Evolutionary conservation across 768 basidiomycete species (phyloP), one percentile per base, ranked within the genome.

Genomic region (Obba rivulosa): DNA sequence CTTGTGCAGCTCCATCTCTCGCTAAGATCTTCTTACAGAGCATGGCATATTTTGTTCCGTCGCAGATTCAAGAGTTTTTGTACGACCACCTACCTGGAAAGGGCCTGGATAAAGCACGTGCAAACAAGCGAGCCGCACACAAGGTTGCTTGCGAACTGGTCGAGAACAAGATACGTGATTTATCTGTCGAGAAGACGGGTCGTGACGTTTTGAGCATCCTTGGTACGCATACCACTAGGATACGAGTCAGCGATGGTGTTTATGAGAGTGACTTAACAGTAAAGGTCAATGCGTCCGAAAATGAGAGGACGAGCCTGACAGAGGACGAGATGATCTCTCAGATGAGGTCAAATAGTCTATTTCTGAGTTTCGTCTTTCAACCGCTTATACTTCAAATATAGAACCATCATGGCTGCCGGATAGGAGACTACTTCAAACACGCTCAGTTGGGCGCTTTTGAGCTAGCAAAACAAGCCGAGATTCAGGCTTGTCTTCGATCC

Each of bases 371-470:
- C n/a, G n/a, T n/a, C n/a, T n/a, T n/a, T n/a, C n/a, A n/a, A n/a
- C n/a, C n/a, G n/a, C n/a, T 41, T 16, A 34, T 35, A 1, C 8
- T 3, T n/a, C 5, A 14, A 5, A 2, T 42, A 8, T 39, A 61
- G 60, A 22, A 62, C 60, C 9, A 56, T 65, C 42, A 58, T 68
- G 34, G 50, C 63, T 18, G 63, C 63, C 5, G 67, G 67, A 1
- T 65, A 85, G 58, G 84, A 83, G 60, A 85, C 83, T 3, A 80
- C 77, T 41, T 74, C 83, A 3, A 78, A 73, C 34, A 70, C 76
- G 2, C 45, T 83, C 25, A 71, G 73, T 47, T 89, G 83, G 82
- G 71, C 77, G 4, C 63, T 89, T 7, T 82, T 46, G 80, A 83
- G 54, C 71, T 92, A 3, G 75, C 82, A 3, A 73, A 69, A 35